These are phyloP conservation scores for Fusarium sp. DNA, from an alignment of 2,329 filamentous ascomycete species.

Conservation along the genomic window DNA sequence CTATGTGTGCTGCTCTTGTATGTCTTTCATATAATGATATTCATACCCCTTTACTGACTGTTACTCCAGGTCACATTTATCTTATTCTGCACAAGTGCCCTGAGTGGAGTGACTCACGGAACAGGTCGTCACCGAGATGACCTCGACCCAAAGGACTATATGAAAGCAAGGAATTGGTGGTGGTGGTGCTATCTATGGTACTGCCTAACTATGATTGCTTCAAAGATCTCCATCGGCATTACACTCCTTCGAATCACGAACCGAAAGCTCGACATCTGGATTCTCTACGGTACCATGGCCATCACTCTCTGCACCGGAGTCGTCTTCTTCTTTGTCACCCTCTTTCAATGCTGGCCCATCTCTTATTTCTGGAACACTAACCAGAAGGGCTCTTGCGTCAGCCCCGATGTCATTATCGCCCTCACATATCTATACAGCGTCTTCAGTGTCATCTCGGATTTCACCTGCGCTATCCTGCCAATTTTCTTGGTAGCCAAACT, in stretches of 20 bases:
- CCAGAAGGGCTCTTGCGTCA: conserved; percentile 53
- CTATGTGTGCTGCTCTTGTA: conserved; percentile 54
- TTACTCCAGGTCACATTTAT: conserved; percentile 51
- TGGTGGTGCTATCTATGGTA: conserved; percentile 55
- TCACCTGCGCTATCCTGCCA: conserved; percentile 64
- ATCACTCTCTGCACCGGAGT: conserved; percentile 53
- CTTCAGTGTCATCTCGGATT: conserved; percentile 62
- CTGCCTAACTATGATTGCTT: conserved; percentile 51
- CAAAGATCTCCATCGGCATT: conserved; percentile 58
- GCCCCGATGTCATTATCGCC: conserved; percentile 59
- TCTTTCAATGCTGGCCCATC: conserved; percentile 56
- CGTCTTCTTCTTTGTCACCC: conserved; percentile 56
- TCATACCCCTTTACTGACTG: no score
- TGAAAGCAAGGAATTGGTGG: conserved; percentile 53
- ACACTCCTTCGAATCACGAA: conserved; percentile 57
- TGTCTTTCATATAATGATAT: background rate
- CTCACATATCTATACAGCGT: conserved; percentile 65
- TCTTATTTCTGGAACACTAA: conserved; percentile 56
- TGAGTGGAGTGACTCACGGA: conserved; percentile 54
- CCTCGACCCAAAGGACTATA: conserved; percentile 43
- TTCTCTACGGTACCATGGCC: conserved; percentile 52
- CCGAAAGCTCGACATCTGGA: conserved; percentile 49
- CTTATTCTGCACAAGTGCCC: conserved; percentile 51
- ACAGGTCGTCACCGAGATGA: conserved; percentile 55
- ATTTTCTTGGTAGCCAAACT: conserved; percentile 66